Evolutionary conservation across 495 filamentous ascomycete species (phyloP).

Genomic region (Pyrenopolyporus hunteri): DNA sequence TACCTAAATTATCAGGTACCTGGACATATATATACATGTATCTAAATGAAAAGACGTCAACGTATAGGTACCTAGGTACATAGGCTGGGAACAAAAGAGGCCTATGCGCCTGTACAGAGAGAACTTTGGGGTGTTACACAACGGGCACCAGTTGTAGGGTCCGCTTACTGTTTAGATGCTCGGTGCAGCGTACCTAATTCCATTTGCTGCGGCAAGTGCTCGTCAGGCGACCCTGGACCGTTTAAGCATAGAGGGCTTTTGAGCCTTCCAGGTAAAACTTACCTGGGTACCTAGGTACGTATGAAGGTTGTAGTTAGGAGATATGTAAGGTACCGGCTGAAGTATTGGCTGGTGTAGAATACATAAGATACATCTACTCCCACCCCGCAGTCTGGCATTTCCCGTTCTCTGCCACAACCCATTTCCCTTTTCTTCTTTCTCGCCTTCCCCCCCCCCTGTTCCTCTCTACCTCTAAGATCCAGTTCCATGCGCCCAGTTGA

Average conservation of each 20-base stretch:
- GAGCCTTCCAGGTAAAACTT: background rate
- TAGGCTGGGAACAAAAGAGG: background rate
- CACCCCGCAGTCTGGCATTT: conserved; percentile 7
- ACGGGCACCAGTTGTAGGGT: too few species aligned
- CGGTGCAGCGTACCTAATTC: background rate
- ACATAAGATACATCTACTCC: conserved; percentile 1
- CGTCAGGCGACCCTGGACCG: conserved; percentile 3
- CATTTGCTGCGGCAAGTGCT: background rate
- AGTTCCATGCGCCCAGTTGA: too few species aligned
- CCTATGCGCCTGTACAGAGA: too few species aligned
- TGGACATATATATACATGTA: background rate
- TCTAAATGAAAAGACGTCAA: background rate
- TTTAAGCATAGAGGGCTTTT: background rate
- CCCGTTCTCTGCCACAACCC: background rate
- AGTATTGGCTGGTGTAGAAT: background rate
- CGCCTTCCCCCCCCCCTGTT: background rate
- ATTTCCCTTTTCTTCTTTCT: too few species aligned
- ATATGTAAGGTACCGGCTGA: background rate
- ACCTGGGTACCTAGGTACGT: background rate
- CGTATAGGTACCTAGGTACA: too few species aligned
- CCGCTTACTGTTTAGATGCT: too few species aligned
- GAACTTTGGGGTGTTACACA: too few species aligned
- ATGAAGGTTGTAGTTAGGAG: background rate
- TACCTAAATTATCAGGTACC: too few species aligned
- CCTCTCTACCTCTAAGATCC: background rate